phyloP scores from a whole-genome alignment of 2,329 filamentous ascomycete genomes.

The Fusarium coffeatum region DNA sequence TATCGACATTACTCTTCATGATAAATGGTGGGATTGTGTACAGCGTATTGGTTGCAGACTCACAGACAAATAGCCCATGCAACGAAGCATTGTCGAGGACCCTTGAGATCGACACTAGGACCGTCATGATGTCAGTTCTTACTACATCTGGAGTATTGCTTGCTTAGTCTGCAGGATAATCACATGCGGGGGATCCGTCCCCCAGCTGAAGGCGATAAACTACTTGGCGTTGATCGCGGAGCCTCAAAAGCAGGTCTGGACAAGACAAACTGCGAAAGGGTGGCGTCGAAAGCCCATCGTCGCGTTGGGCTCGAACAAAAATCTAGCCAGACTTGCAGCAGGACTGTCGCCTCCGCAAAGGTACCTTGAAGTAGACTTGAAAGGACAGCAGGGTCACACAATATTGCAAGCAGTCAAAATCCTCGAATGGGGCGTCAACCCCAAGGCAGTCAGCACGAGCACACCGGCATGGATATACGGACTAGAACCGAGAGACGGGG shows the following conservation, averaged over 20 bases:
- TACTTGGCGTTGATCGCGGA: slow-evolving; percentile 25
- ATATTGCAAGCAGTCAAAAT: slow-evolving; percentile 21
- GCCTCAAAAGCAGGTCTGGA: slow-evolving; percentile 17
- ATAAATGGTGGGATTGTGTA: not conserved
- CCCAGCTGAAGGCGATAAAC: slow-evolving; percentile 17
- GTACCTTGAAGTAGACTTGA: not conserved
- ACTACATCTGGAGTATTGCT: slow-evolving; percentile 28
- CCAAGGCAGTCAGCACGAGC: slow-evolving; percentile 11
- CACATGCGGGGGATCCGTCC: slow-evolving; percentile 20
- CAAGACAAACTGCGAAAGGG: not conserved
- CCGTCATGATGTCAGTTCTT: slow-evolving; percentile 35
- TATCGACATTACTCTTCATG: not conserved
- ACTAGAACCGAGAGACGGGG: slow-evolving; percentile 12
- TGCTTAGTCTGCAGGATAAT: slow-evolving; percentile 27
- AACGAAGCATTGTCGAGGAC: slow-evolving; percentile 9
- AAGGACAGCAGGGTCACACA: not conserved
- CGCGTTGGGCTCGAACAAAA: not conserved
- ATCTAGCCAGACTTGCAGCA: not conserved
- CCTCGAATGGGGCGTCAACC: slow-evolving; percentile 27
- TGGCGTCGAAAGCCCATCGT: not conserved
- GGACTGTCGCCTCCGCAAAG: not conserved
- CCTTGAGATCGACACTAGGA: slow-evolving; percentile 30
- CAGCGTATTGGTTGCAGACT: no score
- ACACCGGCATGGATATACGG: slow-evolving; percentile 10
- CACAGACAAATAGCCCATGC: not conserved